Base-by-base conservation (phyloP, 257 asterid genomes). In the Solanum sitiens region DNA sequence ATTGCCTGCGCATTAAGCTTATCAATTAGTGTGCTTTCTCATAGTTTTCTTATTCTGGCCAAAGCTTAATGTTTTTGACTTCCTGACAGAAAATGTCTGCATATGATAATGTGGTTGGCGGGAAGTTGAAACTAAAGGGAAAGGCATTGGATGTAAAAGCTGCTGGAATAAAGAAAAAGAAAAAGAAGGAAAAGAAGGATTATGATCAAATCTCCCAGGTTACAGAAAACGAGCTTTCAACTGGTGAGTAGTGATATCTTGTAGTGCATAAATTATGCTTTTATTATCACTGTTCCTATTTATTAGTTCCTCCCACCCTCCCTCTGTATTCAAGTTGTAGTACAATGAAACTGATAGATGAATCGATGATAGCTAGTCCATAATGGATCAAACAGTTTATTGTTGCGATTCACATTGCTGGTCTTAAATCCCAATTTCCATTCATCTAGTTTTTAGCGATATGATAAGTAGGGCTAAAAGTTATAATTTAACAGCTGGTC, bases 101-200 rank as follows among this genome's bases (percentile, higher is more conserved):
- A 23, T 97, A 94, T 85, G 99, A 97, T 59, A 97, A 95, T 91
- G 95, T 95, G 83, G 93, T 97, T 8, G 93, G 94, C 11, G 99
- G 99, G 85, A 97, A 93, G 92, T 93, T 97, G 89, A 95, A 95
- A 92, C 95, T 97, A 11, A 95, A 97, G 95, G 99, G 99, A 9
- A 95, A 97, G 92, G 96, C 99, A 35, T 89, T 97, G 87, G 99
- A 95, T 93, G 98, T 97, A 76, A 94, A 92, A 90, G 93, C 95
- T 4, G 92, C 91, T 76, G 94, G 96, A 40, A 87, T 94, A 32
- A 92, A 92, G 92, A 96, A 95, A 87, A 94, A 94, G 94, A 95
- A 95, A 91, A 94, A 89, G 92, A 91, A 86, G 32, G 93, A 90
- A 87, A 95, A 93, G 91, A 94, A 90, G 87, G 92, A 93, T 39